Evolutionary conservation across 2,329 filamentous ascomycete genomes (phyloP).

Genomic region (Cladosporium sp.): DNA sequence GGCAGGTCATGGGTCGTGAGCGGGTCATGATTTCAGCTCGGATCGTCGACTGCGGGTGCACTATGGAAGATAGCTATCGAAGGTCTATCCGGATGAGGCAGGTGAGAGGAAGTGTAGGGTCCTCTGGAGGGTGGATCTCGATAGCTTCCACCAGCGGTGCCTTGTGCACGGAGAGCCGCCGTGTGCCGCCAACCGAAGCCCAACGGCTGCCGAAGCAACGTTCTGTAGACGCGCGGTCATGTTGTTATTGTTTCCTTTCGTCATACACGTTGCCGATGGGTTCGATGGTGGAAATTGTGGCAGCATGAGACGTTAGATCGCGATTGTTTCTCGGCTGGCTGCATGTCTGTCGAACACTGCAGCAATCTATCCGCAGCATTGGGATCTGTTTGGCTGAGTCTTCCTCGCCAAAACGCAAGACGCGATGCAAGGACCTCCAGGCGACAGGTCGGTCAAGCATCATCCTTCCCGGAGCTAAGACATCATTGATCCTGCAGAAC

Average conservation of each 20-base stretch:
- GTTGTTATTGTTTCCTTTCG: background rate
- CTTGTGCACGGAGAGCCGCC: background rate
- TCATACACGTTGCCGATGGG: background rate
- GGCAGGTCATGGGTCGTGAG: slow-evolving; percentile 13
- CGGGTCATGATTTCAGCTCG: background rate
- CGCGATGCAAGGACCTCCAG: background rate
- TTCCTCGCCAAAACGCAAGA: background rate
- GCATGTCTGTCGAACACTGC: background rate
- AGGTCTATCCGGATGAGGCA: slow-evolving; percentile 13
- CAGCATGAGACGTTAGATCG: background rate
- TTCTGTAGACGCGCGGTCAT: slow-evolving; percentile 5
- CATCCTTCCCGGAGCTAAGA: background rate
- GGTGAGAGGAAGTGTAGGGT: slow-evolving; percentile 9
- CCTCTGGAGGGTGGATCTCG: background rate
- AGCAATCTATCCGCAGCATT: background rate
- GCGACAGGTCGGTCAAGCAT: background rate
- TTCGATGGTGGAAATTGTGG: background rate
- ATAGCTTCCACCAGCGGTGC: background rate
- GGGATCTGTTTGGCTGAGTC: background rate
- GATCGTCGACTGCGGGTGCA: background rate
- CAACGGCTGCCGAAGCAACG: slow-evolving; percentile 3
- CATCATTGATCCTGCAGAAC: slow-evolving; percentile 3
- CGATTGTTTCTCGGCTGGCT: background rate
- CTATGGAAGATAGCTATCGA: background rate
- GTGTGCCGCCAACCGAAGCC: background rate